Conservation (phyloP, 148 eudicot species). For the Talinum fruticosum region DNA sequence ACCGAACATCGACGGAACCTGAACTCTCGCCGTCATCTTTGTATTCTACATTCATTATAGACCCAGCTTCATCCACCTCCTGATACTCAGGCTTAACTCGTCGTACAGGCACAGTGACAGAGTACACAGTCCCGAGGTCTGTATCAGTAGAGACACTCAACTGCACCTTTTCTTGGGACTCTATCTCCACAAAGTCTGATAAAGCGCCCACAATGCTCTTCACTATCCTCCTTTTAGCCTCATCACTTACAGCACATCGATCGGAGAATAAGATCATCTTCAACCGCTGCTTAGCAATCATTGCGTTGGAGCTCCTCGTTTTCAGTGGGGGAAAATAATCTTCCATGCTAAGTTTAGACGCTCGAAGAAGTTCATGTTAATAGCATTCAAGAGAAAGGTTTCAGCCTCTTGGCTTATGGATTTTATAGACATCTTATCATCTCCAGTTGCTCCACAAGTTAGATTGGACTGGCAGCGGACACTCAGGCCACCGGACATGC, state of each 20-base stretch:
- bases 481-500: constrained; percentile 28
- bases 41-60: constrained; percentile 77
- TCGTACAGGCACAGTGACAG: constrained; percentile 92
- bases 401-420: constrained; percentile 69
- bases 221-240: constrained; percentile 89
- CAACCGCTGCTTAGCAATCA: constrained; percentile 87
- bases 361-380: constrained; percentile 79
- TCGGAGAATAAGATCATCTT: constrained; percentile 96
- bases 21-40: constrained; percentile 76
- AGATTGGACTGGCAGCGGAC: constrained; percentile 56
- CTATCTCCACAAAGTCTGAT: constrained; percentile 94
- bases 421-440: constrained; percentile 43
- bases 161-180: constrained; percentile 84
- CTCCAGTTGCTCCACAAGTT: constrained; percentile 48
- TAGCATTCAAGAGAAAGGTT: constrained; percentile 64
- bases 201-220: constrained; percentile 67
- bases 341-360: constrained; percentile 91
- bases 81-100: constrained; percentile 86
- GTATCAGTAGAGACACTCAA: constrained; percentile 72
- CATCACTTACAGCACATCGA: constrained; percentile 92
- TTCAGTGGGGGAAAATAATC: constrained; percentile 70
- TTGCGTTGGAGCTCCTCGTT: constrained; percentile 63
- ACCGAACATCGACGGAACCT: constrained; percentile 88
- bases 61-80: constrained; percentile 61
- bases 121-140: constrained; percentile 84